phyloP scores from a whole-genome alignment of 352 stramenopile species.

The Phytophthora lateralis region DNA sequence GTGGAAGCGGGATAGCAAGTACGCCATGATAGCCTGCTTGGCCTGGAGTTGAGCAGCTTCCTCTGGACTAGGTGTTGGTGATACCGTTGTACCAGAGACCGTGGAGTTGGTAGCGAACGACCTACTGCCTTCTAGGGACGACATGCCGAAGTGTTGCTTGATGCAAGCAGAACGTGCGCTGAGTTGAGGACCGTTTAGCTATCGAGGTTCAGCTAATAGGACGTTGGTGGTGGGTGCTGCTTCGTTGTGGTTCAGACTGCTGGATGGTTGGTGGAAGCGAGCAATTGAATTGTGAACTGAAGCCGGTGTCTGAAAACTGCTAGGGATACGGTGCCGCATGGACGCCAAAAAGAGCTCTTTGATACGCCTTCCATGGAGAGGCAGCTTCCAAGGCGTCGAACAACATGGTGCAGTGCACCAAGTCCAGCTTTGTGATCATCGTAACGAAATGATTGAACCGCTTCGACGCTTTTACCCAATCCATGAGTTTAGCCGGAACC shows the following conservation, averaged over 20 bases:
- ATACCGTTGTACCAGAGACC: constrained; percentile 7
- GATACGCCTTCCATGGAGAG: constrained; percentile 9
- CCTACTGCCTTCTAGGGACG: constrained; percentile 16
- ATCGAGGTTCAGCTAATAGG: constrained; percentile 16
- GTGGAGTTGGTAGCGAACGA: constrained; percentile 14
- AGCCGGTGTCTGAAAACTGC: background rate
- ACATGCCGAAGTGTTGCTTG: constrained; percentile 21
- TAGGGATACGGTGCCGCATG: constrained; percentile 6
- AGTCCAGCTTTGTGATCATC: constrained; percentile 7
- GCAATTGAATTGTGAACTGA: constrained; percentile 33
- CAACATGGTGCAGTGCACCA: background rate
- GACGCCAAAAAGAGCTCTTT: constrained; percentile 1
- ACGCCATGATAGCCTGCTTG: constrained; percentile 41
- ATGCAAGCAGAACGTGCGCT: constrained; percentile 11
- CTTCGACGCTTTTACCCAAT: constrained; percentile 6
- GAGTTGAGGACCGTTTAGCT: constrained; percentile 7
- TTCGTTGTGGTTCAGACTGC: constrained; percentile 6
- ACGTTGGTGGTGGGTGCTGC: constrained; percentile 1
- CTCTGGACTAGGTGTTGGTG: constrained; percentile 37
- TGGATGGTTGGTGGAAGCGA: constrained; percentile 11
- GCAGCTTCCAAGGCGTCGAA: constrained; percentile 9
- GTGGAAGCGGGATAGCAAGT: constrained; percentile 46
- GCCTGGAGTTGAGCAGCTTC: constrained; percentile 31
- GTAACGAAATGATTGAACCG: constrained; percentile 3
- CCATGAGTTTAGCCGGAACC: constrained; percentile 1